Evolutionary conservation across 1,284 basidiomycete genomes (phyloP).

Genomic region (Phaffia rhodozyma): DNA sequence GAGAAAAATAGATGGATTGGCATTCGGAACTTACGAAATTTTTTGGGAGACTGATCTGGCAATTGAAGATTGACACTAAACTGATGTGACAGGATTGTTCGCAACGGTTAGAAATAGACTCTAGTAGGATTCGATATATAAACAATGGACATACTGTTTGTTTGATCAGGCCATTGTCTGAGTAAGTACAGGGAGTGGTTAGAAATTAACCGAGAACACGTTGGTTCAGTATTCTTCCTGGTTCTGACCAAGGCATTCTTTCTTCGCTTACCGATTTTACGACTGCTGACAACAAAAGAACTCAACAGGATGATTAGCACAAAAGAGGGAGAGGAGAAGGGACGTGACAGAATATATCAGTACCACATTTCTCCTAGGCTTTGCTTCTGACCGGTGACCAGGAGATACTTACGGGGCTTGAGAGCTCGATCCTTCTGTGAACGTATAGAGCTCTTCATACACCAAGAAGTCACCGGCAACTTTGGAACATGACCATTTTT

Average conservation of each 20-base stretch:
- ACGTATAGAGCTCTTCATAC: constrained; percentile 6
- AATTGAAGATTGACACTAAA: no score
- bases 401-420: constrained; percentile 5
- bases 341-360: neutral
- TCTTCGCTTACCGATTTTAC: no score
- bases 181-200: no score
- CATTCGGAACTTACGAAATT: no score
- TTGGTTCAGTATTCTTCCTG: neutral
- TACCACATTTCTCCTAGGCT: neutral
- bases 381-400: neutral
- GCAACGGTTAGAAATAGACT: no score
- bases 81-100: no score
- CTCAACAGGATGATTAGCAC: neutral
- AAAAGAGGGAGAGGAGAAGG: neutral
- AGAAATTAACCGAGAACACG: neutral
- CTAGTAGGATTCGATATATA: no score
- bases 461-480: constrained; percentile 12
- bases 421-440: neutral
- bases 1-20: no score
- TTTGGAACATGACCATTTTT: constrained; percentile 7
- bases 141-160: no score
- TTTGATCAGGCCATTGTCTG: no score
- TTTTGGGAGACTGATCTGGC: no score
- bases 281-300: no score
- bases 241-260: neutral